Percentiles rank a stretch among this genome's conserved stretches.
Conservation (phyloP, 306 rosid genomes). For the Trichosanthes truncata region DNA sequence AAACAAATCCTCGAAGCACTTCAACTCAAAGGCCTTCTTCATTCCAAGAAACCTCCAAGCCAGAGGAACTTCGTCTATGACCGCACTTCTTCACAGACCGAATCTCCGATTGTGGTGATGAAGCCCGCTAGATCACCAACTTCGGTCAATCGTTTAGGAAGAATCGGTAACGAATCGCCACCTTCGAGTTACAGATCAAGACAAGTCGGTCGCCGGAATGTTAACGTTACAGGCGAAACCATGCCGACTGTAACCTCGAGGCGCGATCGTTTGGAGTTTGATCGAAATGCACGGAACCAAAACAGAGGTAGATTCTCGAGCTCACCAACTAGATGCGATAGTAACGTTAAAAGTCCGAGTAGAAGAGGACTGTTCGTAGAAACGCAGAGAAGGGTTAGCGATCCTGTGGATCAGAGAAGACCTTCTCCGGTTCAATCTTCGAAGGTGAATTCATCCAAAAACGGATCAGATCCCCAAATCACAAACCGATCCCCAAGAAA, state of each 20-base stretch:
- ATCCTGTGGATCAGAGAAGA: slow-evolving; percentile 40
- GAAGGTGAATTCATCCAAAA: slow-evolving; percentile 30
- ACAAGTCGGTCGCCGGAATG: slow-evolving; percentile 28
- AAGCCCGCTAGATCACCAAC: slow-evolving; percentile 37
- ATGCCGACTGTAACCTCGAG: slow-evolving; percentile 23
- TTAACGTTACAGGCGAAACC: slow-evolving; percentile 13
- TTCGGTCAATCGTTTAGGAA: slow-evolving; percentile 22
- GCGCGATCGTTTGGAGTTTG: slow-evolving; percentile 26
- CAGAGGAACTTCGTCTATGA: slow-evolving; percentile 33
- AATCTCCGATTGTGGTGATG: slow-evolving; percentile 67
- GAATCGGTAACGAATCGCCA: slow-evolving; percentile 40
- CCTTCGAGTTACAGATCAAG: slow-evolving; percentile 36
- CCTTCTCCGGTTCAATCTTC: slow-evolving; percentile 68
- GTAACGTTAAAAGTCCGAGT: slow-evolving; percentile 36
- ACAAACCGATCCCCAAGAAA: slow-evolving; percentile 47
- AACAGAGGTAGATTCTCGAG: slow-evolving; percentile 24
- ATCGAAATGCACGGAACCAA: slow-evolving; percentile 29
- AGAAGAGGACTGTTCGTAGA: slow-evolving; percentile 35
- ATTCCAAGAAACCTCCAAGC: slow-evolving; percentile 34
- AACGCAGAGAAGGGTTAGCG: slow-evolving; percentile 32
- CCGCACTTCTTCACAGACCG: slow-evolving; percentile 13
- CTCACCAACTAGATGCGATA: slow-evolving; percentile 29
- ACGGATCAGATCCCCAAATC: slow-evolving; percentile 23
- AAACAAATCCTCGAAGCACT: slow-evolving; percentile 75
- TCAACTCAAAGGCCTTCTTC: slow-evolving; percentile 88